Conservation (phyloP, 768 basidiomycete genomes). For the Lactarius trivialis region DNA sequence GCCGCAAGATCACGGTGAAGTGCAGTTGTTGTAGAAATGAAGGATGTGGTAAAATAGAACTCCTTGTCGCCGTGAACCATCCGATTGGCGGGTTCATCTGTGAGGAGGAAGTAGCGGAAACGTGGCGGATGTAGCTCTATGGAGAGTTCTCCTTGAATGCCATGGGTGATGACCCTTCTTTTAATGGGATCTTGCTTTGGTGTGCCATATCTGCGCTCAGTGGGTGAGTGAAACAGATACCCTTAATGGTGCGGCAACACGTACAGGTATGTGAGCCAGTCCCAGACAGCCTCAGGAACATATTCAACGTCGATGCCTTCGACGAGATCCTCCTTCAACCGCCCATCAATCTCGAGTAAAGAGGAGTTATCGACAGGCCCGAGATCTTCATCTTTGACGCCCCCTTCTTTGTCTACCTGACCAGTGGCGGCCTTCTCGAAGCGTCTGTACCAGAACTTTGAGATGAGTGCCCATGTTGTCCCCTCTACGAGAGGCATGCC, state of each 20-base stretch:
- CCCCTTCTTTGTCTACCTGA: conserved; percentile 59
- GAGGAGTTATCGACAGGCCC: conserved; percentile 71
- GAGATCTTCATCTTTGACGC: conserved; percentile 52
- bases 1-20: conserved; percentile 29
- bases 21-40: conserved; percentile 41
- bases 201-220: conserved; percentile 61
- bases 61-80: conserved; percentile 27
- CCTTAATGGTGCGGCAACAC: conserved; percentile 26
- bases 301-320: conserved; percentile 72
- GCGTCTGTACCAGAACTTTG: conserved; percentile 63
- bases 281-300: conserved; percentile 69
- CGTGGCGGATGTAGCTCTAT: conserved; percentile 71
- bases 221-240: conserved; percentile 2
- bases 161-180: conserved; percentile 60
- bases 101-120: conserved; percentile 47
- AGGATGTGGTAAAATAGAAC: conserved; percentile 42
- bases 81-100: conserved; percentile 27
- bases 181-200: conserved; percentile 47
- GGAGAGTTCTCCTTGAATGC: conserved; percentile 40
- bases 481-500: conserved; percentile 48
- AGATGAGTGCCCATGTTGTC: conserved; percentile 75
- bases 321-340: conserved; percentile 39
- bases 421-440: conserved; percentile 73
- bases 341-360: conserved; percentile 50
- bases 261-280: conserved; percentile 60